Conservation (phyloP, 768 basidiomycete genomes). For the Tricholoma hemisulphureum region DNA sequence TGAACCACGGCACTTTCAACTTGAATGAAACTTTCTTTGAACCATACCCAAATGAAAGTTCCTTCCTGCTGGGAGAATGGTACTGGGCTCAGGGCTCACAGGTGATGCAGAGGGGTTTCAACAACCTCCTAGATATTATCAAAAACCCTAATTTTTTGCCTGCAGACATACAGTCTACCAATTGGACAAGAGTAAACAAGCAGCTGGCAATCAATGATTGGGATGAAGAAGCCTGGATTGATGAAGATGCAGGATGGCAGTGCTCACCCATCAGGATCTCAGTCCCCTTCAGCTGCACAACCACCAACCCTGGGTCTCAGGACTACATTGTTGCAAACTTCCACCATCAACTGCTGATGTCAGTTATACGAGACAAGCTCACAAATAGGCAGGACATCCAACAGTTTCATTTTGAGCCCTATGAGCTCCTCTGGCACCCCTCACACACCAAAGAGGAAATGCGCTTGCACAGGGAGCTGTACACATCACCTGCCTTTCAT, state of each 20-base stretch:
- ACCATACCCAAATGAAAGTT: conserved; percentile 12
- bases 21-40: not conserved
- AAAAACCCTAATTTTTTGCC: not conserved
- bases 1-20: not conserved
- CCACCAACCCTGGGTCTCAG: not conserved
- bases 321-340: conserved; percentile 6
- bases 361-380: conserved; percentile 17
- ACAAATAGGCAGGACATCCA: not conserved
- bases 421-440: conserved; percentile 14
- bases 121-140: conserved; percentile 6
- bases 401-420: conserved; percentile 20
- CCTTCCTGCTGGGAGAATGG: conserved; percentile 11
- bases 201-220: not conserved
- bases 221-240: not conserved
- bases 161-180: conserved; percentile 6
- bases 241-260: conserved; percentile 18
- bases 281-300: conserved; percentile 10
- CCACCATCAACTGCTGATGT: conserved; percentile 13
- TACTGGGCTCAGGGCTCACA: conserved; percentile 8
- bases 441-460: not conserved
- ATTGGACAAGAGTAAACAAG: conserved; percentile 9
- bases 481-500: conserved; percentile 15
- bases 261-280: not conserved
- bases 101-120: conserved; percentile 8
- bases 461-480: conserved; percentile 17